Evolutionary conservation across 495 filamentous ascomycete genomes (phyloP), one percentile per base, ranked within the genome.

Genomic region (Annulohypoxylon nitens): DNA sequence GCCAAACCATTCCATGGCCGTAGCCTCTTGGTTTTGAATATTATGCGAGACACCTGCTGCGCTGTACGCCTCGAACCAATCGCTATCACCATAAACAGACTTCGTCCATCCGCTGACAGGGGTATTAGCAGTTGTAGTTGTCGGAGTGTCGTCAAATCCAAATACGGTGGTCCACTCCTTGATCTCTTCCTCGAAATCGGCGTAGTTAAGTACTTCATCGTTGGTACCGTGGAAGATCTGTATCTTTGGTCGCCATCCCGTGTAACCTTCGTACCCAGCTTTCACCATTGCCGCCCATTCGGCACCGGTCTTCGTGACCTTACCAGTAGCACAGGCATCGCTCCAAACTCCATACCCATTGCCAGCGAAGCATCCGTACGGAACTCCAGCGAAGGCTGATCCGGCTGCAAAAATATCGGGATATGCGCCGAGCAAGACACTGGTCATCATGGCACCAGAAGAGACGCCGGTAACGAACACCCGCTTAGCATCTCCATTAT

Each of bases 341-440:
- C 81, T 85, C 86, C 85, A 87, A 1, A 85, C 81, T 5, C 77
- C 78, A 34, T 80, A 78, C 16, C 82, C 83, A 26, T 80, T 74
- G 0, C 81, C 82, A 20, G 78, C 75, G 77, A 89, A 90, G 81
- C 89, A 91, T 7, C 88, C 89, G 30, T 85, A 88, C 9, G 89
- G 80, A 1, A 91, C 88, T 20, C 89, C 89, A 5, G 87, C 80
- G 78, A 89, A 91, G 41, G 81, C 88, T 8, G 82, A 84, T 3
- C 81, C 83, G 12, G 78, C 82, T 2, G 78, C 81, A 54, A 84
- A 84, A 20, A 84, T 26, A 61, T 84, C 83, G 2, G 83, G 80
- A 54, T 83, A 83, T 0, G 80, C 69, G 3, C 78, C 81, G 0
- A 81, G 62, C 12, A 83, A 62, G 9, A 79, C 74, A 36, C 79